Percentiles rank a stretch among this genome's conserved stretches.
Conservation (phyloP, 371 early-diverging fungal genomes). For the Mortierella sp. region DNA sequence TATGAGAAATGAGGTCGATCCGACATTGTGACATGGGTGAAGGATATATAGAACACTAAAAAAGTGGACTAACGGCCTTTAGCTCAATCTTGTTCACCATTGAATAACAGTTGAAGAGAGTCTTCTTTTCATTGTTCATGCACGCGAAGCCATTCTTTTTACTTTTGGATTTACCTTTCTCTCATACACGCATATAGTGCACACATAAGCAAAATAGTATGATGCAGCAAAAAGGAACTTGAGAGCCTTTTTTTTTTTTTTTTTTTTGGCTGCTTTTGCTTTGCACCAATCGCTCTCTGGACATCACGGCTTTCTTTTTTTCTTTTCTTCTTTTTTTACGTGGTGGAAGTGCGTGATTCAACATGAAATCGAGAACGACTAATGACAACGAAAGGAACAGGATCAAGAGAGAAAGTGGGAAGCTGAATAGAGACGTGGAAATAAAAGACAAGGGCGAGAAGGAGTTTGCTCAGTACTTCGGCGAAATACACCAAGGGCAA, state of each 20-base stretch:
- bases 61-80: not conserved
- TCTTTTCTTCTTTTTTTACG: not conserved
- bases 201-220: not conserved
- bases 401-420: no score
- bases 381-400: no score
- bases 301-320: not conserved
- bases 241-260: not conserved
- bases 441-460: no score
- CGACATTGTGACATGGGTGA: not conserved
- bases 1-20: not conserved
- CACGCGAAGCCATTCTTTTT: not conserved
- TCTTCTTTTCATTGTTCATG: not conserved
- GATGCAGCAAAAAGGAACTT: not conserved
- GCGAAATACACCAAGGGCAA: no score
- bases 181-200: not conserved
- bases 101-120: not conserved
- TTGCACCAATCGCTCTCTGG: constrained; percentile 5
- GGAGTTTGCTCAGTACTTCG: no score
- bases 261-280: constrained; percentile 5
- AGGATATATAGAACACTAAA: not conserved
- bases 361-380: no score
- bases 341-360: no score
- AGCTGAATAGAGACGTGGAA: no score
- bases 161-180: not conserved
- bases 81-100: not conserved